Conservation (phyloP, 192 early-diverging fungal genomes). For the Pilaira anomala region DNA sequence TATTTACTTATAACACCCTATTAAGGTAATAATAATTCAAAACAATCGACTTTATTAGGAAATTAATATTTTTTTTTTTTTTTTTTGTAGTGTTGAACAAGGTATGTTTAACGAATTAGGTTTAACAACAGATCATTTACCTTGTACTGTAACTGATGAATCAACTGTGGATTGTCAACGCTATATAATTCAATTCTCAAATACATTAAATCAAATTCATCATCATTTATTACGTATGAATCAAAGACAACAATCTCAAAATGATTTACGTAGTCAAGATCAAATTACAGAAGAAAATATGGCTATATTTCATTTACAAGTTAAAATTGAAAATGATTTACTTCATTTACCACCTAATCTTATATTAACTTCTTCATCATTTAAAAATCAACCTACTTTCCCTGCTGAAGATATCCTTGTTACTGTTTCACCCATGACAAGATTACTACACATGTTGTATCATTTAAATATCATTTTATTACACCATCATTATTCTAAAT, state of each 20-base stretch:
- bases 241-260: slow-evolving; percentile 4
- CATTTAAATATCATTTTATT: slow-evolving; percentile 19
- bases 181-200: background rate
- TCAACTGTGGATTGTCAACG: background rate
- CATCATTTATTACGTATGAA: slow-evolving; percentile 5
- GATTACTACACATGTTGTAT: slow-evolving; percentile 18
- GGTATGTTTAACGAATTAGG: background rate
- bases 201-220: slow-evolving; percentile 12
- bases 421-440: background rate
- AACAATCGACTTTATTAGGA: background rate
- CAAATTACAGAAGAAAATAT: slow-evolving; percentile 4
- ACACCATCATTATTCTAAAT: slow-evolving; percentile 1
- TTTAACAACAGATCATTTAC: background rate
- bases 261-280: background rate
- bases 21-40: slow-evolving; percentile 14
- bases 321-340: slow-evolving; percentile 1
- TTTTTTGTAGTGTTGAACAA: slow-evolving; percentile 15
- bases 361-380: background rate
- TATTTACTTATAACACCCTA: slow-evolving; percentile 15
- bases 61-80: background rate
- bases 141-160: background rate
- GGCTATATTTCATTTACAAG: slow-evolving; percentile 3
- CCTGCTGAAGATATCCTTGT: background rate
- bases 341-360: background rate
- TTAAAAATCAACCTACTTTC: background rate